These are phyloP conservation scores for Endotrypanum monterogeii DNA, from an alignment of 208 protist genomes.

Conservation along the genomic window DNA sequence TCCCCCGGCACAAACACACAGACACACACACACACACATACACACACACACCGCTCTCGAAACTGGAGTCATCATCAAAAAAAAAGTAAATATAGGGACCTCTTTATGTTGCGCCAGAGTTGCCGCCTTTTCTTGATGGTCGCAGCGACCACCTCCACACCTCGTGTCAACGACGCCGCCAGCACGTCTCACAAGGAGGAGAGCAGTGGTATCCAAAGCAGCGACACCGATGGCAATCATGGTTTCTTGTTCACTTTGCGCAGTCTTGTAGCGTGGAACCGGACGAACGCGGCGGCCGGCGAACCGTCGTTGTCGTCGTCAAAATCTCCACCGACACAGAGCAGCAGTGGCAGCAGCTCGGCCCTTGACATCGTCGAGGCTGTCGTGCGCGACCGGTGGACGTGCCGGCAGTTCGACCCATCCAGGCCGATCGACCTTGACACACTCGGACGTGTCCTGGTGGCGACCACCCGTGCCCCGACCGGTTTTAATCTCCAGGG, in stretches of 20 bases:
- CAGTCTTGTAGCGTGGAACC: conserved; percentile 43
- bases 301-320: neutral
- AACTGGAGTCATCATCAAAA: neutral
- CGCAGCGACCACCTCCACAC: neutral
- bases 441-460: conserved; percentile 52
- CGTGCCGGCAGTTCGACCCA: conserved; percentile 63
- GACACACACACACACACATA: neutral
- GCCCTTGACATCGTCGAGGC: conserved; percentile 28
- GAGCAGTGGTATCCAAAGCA: neutral
- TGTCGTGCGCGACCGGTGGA: conserved; percentile 44
- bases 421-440: conserved; percentile 36
- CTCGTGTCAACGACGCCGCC: neutral
- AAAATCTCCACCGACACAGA: neutral
- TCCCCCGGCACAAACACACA: too few relatives aligned
- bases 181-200: neutral
- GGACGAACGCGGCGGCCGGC: conserved; percentile 32
- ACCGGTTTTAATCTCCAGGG: conserved; percentile 87
- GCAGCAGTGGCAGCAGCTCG: neutral
- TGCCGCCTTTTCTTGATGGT: neutral
- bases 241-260: conserved; percentile 33
- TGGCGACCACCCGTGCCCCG: conserved; percentile 56
- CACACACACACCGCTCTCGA: neutral
- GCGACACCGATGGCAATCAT: neutral
- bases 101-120: neutral
- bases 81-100: neutral